Percentiles rank a stretch among this genome's conserved stretches.
Conservation (phyloP, 805 yeast genomes). For the Barnettozyma sp. region DNA sequence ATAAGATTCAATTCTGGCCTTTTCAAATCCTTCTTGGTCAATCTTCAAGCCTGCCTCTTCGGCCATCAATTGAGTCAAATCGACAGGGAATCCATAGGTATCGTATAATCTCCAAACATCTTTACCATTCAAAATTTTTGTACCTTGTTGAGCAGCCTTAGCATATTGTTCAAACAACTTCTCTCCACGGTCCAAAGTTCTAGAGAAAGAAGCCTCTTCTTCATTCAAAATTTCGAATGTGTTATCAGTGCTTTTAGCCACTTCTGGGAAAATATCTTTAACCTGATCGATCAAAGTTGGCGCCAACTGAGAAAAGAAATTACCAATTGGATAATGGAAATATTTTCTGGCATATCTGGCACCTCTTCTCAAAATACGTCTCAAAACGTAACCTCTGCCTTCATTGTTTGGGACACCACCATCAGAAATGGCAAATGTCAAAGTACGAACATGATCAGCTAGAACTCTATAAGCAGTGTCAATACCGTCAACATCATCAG, state of each 20-base stretch:
- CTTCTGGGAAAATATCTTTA: constrained; percentile 85
- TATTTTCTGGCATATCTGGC: constrained; percentile 95
- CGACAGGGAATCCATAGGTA: constrained; percentile 98
- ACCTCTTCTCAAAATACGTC: constrained; percentile 97
- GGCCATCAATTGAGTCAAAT: constrained; percentile 96
- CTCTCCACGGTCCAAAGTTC: constrained; percentile 97
- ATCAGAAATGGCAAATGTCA: constrained; percentile 92
- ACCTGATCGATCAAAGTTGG: constrained; percentile 91
- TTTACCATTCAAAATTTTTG: constrained; percentile 76
- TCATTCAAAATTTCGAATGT: constrained; percentile 89
- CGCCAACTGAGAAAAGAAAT: constrained; percentile 84
- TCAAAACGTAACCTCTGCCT: constrained; percentile 96
- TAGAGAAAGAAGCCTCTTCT: constrained; percentile 92
- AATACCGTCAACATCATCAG: constrained; percentile 86
- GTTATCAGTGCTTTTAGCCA: constrained; percentile 59
- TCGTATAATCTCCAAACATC: constrained; percentile 99
- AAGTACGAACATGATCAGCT: constrained; percentile 97
- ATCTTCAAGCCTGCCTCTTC: constrained; percentile 93
- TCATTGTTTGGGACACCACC: constrained; percentile 99
- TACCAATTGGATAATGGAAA: constrained; percentile 91
- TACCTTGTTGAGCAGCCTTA: constrained; percentile 64
- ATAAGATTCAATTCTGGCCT: constrained; percentile 79
- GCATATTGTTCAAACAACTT: constrained; percentile 93
- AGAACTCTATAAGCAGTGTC: constrained; percentile 97
- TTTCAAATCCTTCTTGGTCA: constrained; percentile 88